Evolutionary conservation across 768 basidiomycete species (phyloP), one percentile per base, ranked within the genome.

Genomic region (Russula vinacea): DNA sequence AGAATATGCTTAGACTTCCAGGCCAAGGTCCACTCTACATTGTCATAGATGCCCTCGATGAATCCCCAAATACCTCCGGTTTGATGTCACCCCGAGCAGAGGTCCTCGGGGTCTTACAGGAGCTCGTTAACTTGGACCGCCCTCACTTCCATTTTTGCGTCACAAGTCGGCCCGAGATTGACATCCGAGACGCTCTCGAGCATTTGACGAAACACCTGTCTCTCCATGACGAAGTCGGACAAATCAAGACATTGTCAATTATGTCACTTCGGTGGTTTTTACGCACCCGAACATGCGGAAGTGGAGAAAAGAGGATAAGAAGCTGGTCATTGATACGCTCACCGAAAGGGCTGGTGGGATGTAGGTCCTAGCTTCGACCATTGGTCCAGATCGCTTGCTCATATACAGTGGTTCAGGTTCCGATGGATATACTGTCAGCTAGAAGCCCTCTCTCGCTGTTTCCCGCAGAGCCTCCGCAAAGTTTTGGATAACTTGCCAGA

Each of bases 21-120:
- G 35, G 53, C 13, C 35, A 39, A 22, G 53, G 37, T 6, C 5
- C 53, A 2, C 19, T 54, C 35, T 54, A 54, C 53, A 13, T 54
- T 2, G 35, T 54, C n/a, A 39, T 54, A 22, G 53, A 54, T 24
- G 53, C 53, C n/a, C 13, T 54, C 2, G 53, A 54, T 14, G 53
- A 54, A 39, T 54, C n/a, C 19, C 53, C 53, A 5, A 37, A 37
- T n/a, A 39, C 53, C 52, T 53, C 52, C 6, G 53, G 35, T 24
- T 11, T 54, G 13, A 22, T 14, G 4, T 14, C 53, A 13, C 53
- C 4, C 11, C 53, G 53, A 9, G 35, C n/a, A n/a, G 37, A 54
- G 17, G 53, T 54, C 10, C 53, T 54, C 1, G 37, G 13, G 5
- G 5, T 54, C 11, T n/a, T 54, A 2, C n/a, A 39, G 53, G 53